Evolutionary conservation across 345 rosid species (phyloP), one percentile per base, ranked within the genome.

Genomic region (Pelargonium nanum): DNA sequence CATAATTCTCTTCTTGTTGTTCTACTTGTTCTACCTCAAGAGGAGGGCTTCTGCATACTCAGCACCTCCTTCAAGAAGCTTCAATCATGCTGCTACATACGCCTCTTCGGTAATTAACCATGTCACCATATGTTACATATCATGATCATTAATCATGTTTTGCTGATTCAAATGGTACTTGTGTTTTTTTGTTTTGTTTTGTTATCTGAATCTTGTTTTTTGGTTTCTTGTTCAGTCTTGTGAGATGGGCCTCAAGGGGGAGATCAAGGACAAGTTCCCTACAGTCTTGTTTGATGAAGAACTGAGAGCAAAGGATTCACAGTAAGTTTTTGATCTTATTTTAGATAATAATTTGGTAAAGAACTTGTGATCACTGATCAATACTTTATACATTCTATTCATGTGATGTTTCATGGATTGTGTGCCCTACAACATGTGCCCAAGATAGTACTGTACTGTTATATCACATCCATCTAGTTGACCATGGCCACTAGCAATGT

Each of bases 11-110:
- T 80, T 87, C 58, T 75, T 92, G 3, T 71, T 92, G 73, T 92
- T 92, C 72, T 92, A 92, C 73, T 79, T 92, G 75, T 92, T 92
- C 72, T 92, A 89, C 69, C 91, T 92, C 66, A 89, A 89, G 86
- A 89, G 93, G 78, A 89, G 95, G 75, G 85, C 95, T 26, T 65
- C 85, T 40, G 48, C 16, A 17, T 40, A 40, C 19, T 65, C 76
- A 24, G 68, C 80, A 19, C 59, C 71, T 22, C 26, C 89, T 53
- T 85, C 95, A 9, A 63, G 75, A 57, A 70, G 53, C 62, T 68
- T 81, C 25, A 67, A 68, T 65, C 87, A 77, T 54, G 23, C 81
- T 63, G 57, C 76, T 13, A 74, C 75, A 23, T 72, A 67, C 56
- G 54, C 75, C 54, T 73, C 77, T 26, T 57, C 82, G n/a, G 97